Evolutionary conservation across 2,329 filamentous ascomycete species (phyloP), one percentile per base, ranked within the genome.

Genomic region (Pyricularia sp.): DNA sequence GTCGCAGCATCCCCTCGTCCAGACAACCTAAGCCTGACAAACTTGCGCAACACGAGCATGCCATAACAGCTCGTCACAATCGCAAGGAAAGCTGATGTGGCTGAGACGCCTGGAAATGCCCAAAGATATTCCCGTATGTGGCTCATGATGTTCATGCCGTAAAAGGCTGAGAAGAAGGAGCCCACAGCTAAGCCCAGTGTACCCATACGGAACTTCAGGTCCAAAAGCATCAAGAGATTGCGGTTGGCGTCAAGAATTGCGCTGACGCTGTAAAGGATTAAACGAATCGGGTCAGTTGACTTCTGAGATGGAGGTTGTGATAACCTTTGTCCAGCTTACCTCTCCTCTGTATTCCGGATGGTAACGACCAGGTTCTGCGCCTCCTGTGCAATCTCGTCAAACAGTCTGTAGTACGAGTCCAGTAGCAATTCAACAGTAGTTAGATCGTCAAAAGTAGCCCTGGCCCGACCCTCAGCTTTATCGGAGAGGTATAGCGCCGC

Each of bases 61-160:
- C 94, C 93, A 75, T 93, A 96, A 71, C 85, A 84, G 77, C 90
- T 93, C 64, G 96, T 90, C 8, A 92, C 70, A 65, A 88, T 82
- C 13, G 90, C 90, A 74, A 93, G 87, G 65, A 88, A 71, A 65
- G 88, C 82, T 65, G 90, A 96, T 66, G 84, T 79, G n/a, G 78
- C 81, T 2, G 88, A 91, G 66, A 99, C 87, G 64, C 84, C 84
- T 61, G 82, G 82, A 74, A 99, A 97, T 12, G 93, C 94, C 75
- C 90, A 84, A 75, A 91, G 84, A 1, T 89, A 92, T 73, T 97
- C 93, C 78, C 99, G 94, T 71, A 97, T 91, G 75, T 97, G 97
- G 77, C 97, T 97, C 74, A 97, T 94, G 68, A 99, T 81, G 78
- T 99, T 99, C 93, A 97, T 97, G 71, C 94, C 94, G 81, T 97